phyloP scores from a whole-genome alignment of 1,284 basidiomycete genomes.

The Phlebopus sp. region DNA sequence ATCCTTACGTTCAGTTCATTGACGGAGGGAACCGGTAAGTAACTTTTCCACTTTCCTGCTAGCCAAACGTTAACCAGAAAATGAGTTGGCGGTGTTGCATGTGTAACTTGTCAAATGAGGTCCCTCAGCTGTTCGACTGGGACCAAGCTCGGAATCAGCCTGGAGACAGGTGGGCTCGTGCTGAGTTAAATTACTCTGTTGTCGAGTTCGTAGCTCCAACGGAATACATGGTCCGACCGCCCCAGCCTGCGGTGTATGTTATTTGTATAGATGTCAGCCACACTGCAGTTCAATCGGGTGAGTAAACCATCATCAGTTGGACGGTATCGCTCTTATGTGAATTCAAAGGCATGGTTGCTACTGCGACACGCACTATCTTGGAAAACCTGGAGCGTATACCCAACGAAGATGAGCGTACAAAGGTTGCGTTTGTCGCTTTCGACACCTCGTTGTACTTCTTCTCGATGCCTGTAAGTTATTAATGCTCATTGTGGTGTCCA shows the following conservation, averaged over 20 bases:
- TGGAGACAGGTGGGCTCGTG: conserved; percentile 91
- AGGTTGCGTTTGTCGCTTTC: conserved; percentile 90
- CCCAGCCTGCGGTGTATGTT: conserved; percentile 95
- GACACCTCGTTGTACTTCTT: conserved; percentile 97
- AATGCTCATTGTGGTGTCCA: neutral
- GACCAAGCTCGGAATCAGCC: conserved; percentile 92
- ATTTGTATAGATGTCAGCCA: conserved; percentile 98
- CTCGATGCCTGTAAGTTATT: conserved; percentile 68
- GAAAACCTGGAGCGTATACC: conserved; percentile 95
- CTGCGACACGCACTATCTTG: conserved; percentile 92
- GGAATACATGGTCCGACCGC: conserved; percentile 99
- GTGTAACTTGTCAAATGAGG: conserved; percentile 98
- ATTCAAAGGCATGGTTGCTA: conserved; percentile 89
- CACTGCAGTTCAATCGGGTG: conserved; percentile 83
- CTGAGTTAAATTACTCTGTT: conserved; percentile 90
- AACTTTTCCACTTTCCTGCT: neutral
- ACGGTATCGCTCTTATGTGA: conserved; percentile 3
- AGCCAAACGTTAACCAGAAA: conserved; percentile 1
- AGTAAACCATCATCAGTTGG: conserved; percentile 9
- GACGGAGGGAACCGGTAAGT: conserved; percentile 90
- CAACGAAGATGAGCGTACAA: conserved; percentile 91
- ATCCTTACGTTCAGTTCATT: conserved; percentile 98
- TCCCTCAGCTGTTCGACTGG: conserved; percentile 99
- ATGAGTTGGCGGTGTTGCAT: conserved; percentile 96
- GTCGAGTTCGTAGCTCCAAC: conserved; percentile 98